Percentiles rank a stretch among this genome's conserved stretches.
phyloP scores from a whole-genome alignment of 306 rosid species.

The Potentilla sterilis region DNA sequence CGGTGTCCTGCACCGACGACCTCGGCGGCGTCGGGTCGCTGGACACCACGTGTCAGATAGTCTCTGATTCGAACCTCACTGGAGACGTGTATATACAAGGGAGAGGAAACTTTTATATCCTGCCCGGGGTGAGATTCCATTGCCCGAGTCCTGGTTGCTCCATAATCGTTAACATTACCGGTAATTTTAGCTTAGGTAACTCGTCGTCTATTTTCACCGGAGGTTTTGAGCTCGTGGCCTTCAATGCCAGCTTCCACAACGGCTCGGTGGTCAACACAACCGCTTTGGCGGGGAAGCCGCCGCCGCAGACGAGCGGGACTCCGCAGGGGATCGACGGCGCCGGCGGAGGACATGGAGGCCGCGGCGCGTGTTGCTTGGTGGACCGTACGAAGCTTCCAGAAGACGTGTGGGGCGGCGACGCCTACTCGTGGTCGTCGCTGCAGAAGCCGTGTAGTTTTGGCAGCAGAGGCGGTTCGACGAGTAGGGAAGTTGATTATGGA shows the following conservation, averaged over 20 bases:
- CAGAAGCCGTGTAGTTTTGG: slow-evolving; percentile 77
- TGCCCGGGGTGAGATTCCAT: slow-evolving; percentile 79
- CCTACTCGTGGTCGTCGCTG: slow-evolving; percentile 85
- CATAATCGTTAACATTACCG: slow-evolving; percentile 75
- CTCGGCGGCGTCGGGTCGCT: slow-evolving; percentile 83
- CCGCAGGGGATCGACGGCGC: slow-evolving; percentile 83
- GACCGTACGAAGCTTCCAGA: slow-evolving; percentile 84
- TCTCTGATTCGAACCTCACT: slow-evolving; percentile 76
- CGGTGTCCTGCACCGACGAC: slow-evolving; percentile 84
- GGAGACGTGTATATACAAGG: slow-evolving; percentile 91
- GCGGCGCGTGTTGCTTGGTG: slow-evolving; percentile 85
- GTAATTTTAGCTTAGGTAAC: slow-evolving; percentile 78
- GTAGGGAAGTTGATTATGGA: slow-evolving; percentile 78
- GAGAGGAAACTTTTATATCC: slow-evolving; percentile 90
- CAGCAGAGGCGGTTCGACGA: slow-evolving; percentile 79
- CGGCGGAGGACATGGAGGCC: slow-evolving; percentile 97
- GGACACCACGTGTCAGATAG: slow-evolving; percentile 86
- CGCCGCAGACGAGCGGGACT: slow-evolving; percentile 94
- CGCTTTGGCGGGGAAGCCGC: slow-evolving; percentile 80
- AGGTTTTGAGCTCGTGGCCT: slow-evolving; percentile 62
- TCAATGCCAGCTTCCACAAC: slow-evolving; percentile 62
- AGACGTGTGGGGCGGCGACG: slow-evolving; percentile 98
- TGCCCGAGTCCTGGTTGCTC: slow-evolving; percentile 74
- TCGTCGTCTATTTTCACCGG: slow-evolving; percentile 78
- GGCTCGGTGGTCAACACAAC: slow-evolving; percentile 80